phyloP scores from a whole-genome alignment of 306 rosid species.

The Vicia sativa region DNA sequence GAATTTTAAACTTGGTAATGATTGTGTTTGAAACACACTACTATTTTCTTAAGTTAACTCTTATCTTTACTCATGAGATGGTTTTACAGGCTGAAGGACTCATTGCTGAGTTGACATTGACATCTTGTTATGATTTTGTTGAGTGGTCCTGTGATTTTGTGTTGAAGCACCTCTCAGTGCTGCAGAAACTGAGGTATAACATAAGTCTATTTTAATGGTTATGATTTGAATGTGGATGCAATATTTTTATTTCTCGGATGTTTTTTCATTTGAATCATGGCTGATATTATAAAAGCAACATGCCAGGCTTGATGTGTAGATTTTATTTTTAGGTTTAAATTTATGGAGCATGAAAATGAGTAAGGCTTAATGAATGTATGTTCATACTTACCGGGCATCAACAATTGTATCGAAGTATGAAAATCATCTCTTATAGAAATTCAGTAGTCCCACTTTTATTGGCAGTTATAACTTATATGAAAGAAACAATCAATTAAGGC shows the following conservation, averaged over 20 bases:
- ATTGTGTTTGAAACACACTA: background rate
- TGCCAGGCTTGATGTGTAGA: slow-evolving; percentile 5
- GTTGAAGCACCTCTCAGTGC: slow-evolving; percentile 66
- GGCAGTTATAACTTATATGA: too few relatives aligned
- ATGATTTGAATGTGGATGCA: slow-evolving; percentile 11
- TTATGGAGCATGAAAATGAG: slow-evolving; percentile 17
- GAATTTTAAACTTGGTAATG: slow-evolving; percentile 9
- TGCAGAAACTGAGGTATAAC: slow-evolving; percentile 81
- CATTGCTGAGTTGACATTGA: slow-evolving; percentile 65
- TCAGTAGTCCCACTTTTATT: slow-evolving; percentile 6
- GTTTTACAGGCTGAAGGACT: slow-evolving; percentile 91
- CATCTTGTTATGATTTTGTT: slow-evolving; percentile 83
- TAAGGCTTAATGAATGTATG: background rate
- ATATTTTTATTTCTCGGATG: background rate
- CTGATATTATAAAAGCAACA: slow-evolving; percentile 10
- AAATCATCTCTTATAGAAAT: background rate
- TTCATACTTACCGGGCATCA: background rate
- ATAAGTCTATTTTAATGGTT: slow-evolving; percentile 31
- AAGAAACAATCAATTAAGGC: slow-evolving; percentile 6
- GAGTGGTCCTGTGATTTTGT: slow-evolving; percentile 77
- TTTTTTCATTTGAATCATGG: slow-evolving; percentile 3
- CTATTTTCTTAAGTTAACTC: slow-evolving; percentile 3
- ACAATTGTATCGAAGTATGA: background rate
- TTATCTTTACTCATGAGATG: slow-evolving; percentile 39
- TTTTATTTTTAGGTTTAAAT: slow-evolving; percentile 11